These are phyloP conservation scores for Irpex sp. DNA, from an alignment of 1,284 basidiomycete species.

Conservation along the genomic window DNA sequence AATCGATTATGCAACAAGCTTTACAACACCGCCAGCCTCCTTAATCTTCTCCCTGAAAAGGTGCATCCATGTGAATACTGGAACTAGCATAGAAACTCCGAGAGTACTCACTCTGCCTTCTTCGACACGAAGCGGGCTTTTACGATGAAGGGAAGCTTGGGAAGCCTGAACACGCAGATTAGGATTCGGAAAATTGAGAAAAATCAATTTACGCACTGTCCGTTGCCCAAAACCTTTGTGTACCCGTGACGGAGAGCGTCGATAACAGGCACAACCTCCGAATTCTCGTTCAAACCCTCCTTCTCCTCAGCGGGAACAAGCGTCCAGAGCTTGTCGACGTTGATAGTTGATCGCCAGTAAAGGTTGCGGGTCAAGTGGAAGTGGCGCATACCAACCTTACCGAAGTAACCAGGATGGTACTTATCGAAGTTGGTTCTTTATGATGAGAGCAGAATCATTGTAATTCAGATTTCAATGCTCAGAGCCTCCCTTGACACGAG, in stretches of 20 bases:
- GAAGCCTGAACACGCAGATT: conserved; percentile 46
- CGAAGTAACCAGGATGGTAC: conserved; percentile 99
- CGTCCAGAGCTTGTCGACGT: conserved; percentile 92
- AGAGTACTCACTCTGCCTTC: conserved; percentile 75
- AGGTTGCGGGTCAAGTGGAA: conserved; percentile 95
- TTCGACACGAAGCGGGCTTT: conserved; percentile 93
- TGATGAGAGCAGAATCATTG: conserved; percentile 4
- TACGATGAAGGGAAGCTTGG: conserved; percentile 88
- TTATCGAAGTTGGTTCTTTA: conserved; percentile 84
- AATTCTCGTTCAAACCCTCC: conserved; percentile 62
- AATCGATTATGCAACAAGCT: conserved; percentile 76
- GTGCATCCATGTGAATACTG: not conserved
- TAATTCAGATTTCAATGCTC: not conserved
- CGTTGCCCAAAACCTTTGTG: conserved; percentile 90
- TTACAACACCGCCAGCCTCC: conserved; percentile 92
- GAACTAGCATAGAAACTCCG: conserved; percentile 5
- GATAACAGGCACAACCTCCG: conserved; percentile 86
- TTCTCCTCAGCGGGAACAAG: conserved; percentile 79
- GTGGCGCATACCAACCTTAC: conserved; percentile 99
- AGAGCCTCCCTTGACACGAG: conserved; percentile 1
- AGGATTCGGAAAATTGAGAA: not conserved
- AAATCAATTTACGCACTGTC: conserved; percentile 50
- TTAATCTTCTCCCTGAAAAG: conserved; percentile 73
- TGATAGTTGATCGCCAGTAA: conserved; percentile 92
- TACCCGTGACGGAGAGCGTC: conserved; percentile 86